These are phyloP conservation scores for Aciculoconidium aculeatum DNA, from an alignment of 805 yeast genomes.

Conservation along the genomic window DNA sequence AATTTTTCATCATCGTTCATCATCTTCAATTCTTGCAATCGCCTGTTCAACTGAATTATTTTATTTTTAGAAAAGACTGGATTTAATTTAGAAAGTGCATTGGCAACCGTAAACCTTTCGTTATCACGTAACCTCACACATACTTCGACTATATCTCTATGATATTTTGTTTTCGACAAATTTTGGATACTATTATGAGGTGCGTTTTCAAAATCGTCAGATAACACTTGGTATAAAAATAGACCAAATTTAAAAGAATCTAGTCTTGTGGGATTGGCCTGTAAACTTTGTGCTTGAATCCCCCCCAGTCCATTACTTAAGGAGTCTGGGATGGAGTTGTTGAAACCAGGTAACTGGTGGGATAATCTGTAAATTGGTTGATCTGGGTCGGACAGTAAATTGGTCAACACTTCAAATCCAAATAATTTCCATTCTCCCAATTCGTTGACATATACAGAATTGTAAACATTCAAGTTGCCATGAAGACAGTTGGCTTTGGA, in stretches of 20 bases:
- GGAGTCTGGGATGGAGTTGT: constrained; percentile 42
- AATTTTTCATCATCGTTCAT: constrained; percentile 50
- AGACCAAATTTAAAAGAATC: constrained; percentile 65
- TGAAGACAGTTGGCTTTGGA: constrained; percentile 54
- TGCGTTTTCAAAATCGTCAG: constrained; percentile 3
- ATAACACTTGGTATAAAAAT: constrained; percentile 42
- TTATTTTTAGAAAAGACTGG: constrained; percentile 31
- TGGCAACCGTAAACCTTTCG: constrained; percentile 5
- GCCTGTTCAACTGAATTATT: constrained; percentile 47
- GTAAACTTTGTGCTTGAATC: constrained; percentile 28
- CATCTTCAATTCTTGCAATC: constrained; percentile 51
- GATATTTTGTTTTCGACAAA: constrained; percentile 3
- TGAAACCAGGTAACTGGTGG: constrained; percentile 16
- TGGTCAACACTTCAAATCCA: constrained; percentile 69
- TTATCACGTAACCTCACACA: constrained; percentile 5
- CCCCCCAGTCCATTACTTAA: constrained; percentile 33
- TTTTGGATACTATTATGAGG: constrained; percentile 2
- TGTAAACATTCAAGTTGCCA: constrained; percentile 48
- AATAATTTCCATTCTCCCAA: constrained; percentile 82
- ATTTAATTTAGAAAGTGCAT: constrained; percentile 27
- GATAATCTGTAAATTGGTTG: constrained; percentile 36
- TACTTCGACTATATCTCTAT: constrained; percentile 5
- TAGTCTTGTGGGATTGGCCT: constrained; percentile 34
- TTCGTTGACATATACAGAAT: constrained; percentile 55
- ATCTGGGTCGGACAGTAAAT: constrained; percentile 40